These are phyloP conservation scores for Paraphysoderma sedebokerense DNA, from an alignment of 371 early-diverging fungal species.

Conservation along the genomic window DNA sequence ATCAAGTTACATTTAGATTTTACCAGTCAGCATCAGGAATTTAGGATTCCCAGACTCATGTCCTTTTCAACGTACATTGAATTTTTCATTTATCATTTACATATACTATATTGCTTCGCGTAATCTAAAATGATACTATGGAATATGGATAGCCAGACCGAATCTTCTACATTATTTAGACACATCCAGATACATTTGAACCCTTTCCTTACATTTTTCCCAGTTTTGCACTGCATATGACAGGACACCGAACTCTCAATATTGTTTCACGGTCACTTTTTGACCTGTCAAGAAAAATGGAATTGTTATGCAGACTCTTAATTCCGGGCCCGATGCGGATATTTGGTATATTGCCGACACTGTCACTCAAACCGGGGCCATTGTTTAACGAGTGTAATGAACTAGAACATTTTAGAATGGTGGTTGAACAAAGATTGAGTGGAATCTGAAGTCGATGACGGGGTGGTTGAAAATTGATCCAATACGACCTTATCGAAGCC, in stretches of 20 bases:
- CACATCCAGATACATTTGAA: slow-evolving; percentile 13
- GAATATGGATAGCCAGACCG: too few species aligned
- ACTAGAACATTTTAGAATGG: slow-evolving; percentile 14
- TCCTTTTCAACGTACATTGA: too few species aligned
- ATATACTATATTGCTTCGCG: too few species aligned
- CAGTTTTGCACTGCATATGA: slow-evolving; percentile 14
- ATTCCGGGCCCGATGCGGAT: slow-evolving; percentile 44
- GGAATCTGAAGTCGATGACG: slow-evolving; percentile 9
- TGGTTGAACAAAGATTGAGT: background rate
- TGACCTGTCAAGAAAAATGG: slow-evolving; percentile 47
- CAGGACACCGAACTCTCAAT: slow-evolving; percentile 17
- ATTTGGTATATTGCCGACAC: slow-evolving; percentile 44
- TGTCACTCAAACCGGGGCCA: slow-evolving; percentile 53
- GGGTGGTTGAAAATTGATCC: slow-evolving; percentile 11
- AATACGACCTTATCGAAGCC: too few species aligned
- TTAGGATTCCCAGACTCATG: too few species aligned
- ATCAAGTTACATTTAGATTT: too few species aligned
- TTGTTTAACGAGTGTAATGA: slow-evolving; percentile 45
- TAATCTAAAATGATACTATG: too few species aligned
- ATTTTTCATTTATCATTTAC: too few species aligned
- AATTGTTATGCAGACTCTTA: slow-evolving; percentile 30
- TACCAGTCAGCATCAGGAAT: too few species aligned
- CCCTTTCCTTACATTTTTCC: slow-evolving; percentile 8
- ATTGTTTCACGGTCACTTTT: slow-evolving; percentile 22
- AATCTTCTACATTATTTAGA: too few species aligned